Percentiles rank a stretch among this genome's conserved stretches.
These are phyloP conservation scores for Grosmannia huntii DNA, from an alignment of 2,329 filamentous ascomycete genomes.

Conservation along the genomic window DNA sequence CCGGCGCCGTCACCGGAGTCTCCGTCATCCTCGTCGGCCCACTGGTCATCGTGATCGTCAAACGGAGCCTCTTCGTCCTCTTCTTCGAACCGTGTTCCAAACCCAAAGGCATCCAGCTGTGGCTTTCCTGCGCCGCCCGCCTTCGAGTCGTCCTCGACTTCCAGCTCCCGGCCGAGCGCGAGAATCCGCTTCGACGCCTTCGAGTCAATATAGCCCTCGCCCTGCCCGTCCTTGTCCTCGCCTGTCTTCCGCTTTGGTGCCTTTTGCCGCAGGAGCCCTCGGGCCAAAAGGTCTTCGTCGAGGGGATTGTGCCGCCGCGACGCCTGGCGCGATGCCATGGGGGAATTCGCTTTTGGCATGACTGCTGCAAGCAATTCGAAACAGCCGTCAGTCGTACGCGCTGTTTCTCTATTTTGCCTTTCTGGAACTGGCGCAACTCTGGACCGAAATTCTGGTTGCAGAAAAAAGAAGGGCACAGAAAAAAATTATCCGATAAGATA, in stretches of 20 bases:
- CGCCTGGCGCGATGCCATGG: conserved; percentile 37
- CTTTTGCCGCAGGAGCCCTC: conserved; percentile 60
- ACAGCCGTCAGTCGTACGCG: neutral
- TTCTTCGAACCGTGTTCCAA: conserved; percentile 8
- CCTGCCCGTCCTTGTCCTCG: conserved; percentile 44
- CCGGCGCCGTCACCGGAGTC: conserved; percentile 65
- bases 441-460: neutral
- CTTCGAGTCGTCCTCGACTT: conserved; percentile 55
- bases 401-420: neutral
- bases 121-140: neutral
- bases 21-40: conserved; percentile 67
- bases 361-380: neutral
- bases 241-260: conserved; percentile 55
- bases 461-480: neutral
- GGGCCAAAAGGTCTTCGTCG: conserved; percentile 69
- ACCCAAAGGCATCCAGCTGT: neutral
- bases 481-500: conserved; percentile 3
- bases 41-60: conserved; percentile 46
- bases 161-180: conserved; percentile 75
- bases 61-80: conserved; percentile 26
- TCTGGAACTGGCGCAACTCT: neutral
- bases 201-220: conserved; percentile 68
- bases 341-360: conserved; percentile 71
- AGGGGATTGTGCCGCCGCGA: conserved; percentile 77
- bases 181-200: conserved; percentile 50